Percentiles rank a stretch among this genome's conserved stretches.
phyloP scores from a whole-genome alignment of 176 grass and related monocot genomes.

The Cenchrus fungigraminus region DNA sequence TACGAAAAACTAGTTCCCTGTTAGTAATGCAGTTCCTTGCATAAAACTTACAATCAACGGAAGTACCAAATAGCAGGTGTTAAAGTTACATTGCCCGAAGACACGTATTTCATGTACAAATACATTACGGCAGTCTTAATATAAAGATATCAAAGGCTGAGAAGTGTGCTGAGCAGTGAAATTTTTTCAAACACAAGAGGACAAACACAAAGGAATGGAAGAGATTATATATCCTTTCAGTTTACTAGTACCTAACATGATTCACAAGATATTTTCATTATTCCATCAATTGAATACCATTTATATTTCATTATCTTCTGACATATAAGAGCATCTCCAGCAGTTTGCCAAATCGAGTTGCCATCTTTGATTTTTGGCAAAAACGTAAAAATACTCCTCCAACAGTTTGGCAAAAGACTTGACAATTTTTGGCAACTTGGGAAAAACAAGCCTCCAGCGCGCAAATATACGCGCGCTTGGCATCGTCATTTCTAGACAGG shows the following conservation, averaged over 20 bases:
- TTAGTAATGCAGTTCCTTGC: slow-evolving; percentile 2
- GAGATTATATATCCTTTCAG: slow-evolving; percentile 18
- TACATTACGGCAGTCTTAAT: neutral
- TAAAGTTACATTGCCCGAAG: neutral
- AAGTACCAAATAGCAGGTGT: neutral
- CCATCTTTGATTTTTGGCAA: too few species aligned
- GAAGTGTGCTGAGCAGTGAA: neutral
- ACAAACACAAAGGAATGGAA: neutral
- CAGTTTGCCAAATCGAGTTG: too few species aligned
- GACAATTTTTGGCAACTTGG: too few species aligned
- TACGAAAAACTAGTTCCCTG: slow-evolving; percentile 10
- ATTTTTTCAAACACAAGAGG: neutral
- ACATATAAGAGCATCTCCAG: too few species aligned
- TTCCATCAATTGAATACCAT: neutral
- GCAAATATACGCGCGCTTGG: too few species aligned
- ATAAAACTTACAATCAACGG: slow-evolving; percentile 19
- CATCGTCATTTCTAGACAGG: too few species aligned
- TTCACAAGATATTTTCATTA: neutral
- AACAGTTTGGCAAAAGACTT: too few species aligned
- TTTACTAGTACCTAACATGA: neutral
- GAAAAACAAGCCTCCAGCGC: too few species aligned
- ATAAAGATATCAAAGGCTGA: slow-evolving; percentile 14
- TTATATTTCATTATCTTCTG: too few species aligned
- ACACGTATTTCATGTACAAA: slow-evolving; percentile 28
- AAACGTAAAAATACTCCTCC: too few species aligned